phyloP scores from a whole-genome alignment of 2,329 filamentous ascomycete species.

The Trichoderma oligosporum region DNA sequence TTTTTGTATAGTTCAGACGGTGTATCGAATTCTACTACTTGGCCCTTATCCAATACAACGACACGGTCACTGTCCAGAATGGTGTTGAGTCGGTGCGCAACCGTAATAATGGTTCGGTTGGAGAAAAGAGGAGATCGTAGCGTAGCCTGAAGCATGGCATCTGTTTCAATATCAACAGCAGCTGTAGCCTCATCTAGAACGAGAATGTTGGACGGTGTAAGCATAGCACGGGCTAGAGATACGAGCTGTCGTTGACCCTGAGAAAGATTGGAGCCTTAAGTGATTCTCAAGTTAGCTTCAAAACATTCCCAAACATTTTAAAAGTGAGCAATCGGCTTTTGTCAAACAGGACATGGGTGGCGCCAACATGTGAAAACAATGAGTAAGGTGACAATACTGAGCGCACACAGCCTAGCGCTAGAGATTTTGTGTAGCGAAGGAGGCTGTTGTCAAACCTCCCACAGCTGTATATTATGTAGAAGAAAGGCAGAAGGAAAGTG shows the following conservation, averaged over 20 bases:
- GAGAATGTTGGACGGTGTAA: slow-evolving; percentile 94
- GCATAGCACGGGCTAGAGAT: slow-evolving; percentile 85
- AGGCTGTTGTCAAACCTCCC: background rate
- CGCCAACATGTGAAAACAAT: background rate
- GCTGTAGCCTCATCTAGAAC: slow-evolving; percentile 96
- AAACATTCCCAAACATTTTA: background rate
- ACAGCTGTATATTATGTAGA: background rate
- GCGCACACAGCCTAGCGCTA: background rate
- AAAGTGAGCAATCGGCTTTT: background rate
- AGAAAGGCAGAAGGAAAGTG: too few relatives aligned
- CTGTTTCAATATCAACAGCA: slow-evolving; percentile 64
- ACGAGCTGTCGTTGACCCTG: slow-evolving; percentile 93
- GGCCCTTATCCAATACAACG: slow-evolving; percentile 85
- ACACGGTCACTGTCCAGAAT: slow-evolving; percentile 88
- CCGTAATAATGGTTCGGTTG: slow-evolving; percentile 95
- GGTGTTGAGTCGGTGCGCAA: slow-evolving; percentile 96
- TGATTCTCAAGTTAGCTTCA: slow-evolving; percentile 22
- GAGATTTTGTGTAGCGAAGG: too few relatives aligned
- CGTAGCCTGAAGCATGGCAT: slow-evolving; percentile 62
- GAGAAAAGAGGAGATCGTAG: slow-evolving; percentile 67
- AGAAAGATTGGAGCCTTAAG: slow-evolving; percentile 82
- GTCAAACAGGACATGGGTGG: background rate
- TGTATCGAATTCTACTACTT: slow-evolving; percentile 88
- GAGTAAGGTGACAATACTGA: background rate
- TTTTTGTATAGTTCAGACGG: slow-evolving; percentile 72